Conservation (phyloP, 176 grass and related monocot species). For the Oropetium thomaeum region DNA sequence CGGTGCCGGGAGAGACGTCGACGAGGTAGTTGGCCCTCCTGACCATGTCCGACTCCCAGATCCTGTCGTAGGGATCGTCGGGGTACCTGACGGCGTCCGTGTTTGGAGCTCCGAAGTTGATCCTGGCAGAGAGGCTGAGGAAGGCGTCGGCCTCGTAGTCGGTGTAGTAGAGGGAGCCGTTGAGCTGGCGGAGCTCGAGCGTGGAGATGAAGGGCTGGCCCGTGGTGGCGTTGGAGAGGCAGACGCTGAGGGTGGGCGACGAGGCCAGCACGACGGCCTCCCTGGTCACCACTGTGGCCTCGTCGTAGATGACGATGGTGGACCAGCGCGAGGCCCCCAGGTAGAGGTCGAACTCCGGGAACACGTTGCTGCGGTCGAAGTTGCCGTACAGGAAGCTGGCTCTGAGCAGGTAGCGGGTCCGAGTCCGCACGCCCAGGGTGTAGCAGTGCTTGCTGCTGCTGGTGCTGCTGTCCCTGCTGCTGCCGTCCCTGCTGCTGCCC, state of each 20-base stretch:
- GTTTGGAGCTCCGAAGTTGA: conserved; percentile 75
- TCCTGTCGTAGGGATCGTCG: conserved; percentile 83
- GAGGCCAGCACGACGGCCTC: conserved; percentile 53
- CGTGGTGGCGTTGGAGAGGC: conserved; percentile 60
- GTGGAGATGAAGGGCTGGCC: conserved; percentile 78
- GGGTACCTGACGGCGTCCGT: conserved; percentile 65
- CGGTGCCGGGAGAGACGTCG: conserved; percentile 74
- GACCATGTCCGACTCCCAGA: conserved; percentile 89
- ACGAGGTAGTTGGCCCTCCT: conserved; percentile 80
- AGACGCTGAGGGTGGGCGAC: conserved; percentile 38
- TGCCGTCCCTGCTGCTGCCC: background rate
- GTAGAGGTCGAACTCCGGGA: conserved; percentile 79
- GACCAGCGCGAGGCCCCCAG: conserved; percentile 68
- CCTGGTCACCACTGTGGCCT: conserved; percentile 39
- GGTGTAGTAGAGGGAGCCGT: conserved; percentile 74
- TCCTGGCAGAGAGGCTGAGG: conserved; percentile 58
- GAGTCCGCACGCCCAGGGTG: conserved; percentile 39
- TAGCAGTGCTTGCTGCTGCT: conserved; percentile 60
- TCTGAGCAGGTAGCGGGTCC: conserved; percentile 60
- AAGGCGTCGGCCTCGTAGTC: conserved; percentile 57
- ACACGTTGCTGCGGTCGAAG: conserved; percentile 72
- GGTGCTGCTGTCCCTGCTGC: background rate
- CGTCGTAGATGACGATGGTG: conserved; percentile 65
- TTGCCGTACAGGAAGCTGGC: conserved; percentile 74
- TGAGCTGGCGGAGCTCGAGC: conserved; percentile 63